Percentiles rank a stretch among this genome's conserved stretches.
Conservation (phyloP, 139 green algal species). For the Chlamydomonas schloesseri region DNA sequence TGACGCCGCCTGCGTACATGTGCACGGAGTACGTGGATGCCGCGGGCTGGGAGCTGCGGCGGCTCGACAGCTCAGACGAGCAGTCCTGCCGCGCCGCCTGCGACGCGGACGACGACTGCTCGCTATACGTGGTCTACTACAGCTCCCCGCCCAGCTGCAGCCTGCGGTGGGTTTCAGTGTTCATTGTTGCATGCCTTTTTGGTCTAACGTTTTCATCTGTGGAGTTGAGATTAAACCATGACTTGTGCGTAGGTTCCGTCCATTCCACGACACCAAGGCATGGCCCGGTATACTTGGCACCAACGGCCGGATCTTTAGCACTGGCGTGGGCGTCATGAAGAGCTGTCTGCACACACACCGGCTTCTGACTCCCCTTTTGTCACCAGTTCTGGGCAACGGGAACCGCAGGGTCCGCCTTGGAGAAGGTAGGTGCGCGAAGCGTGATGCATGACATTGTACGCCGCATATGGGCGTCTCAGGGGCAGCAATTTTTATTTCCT, state of each 20-base stretch:
- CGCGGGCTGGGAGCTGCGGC: neutral
- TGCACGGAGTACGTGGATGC: neutral
- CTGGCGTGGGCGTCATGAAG: no score
- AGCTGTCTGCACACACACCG: neutral
- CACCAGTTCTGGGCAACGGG: neutral
- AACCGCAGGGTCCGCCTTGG: no score
- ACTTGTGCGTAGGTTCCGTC: neutral
- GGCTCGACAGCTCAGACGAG: neutral
- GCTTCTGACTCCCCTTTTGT: neutral
- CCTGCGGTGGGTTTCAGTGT: neutral
- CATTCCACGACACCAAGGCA: neutral
- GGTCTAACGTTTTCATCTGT: no score
- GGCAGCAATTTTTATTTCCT: no score
- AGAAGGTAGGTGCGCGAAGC: no score
- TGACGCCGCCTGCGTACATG: neutral
- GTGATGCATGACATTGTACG: no score
- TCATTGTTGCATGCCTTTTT: neutral
- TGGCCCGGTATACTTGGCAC: neutral
- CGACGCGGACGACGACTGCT: neutral
- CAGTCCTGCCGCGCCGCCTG: neutral
- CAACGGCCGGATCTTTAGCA: neutral
- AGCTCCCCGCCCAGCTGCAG: neutral
- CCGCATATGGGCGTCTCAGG: no score
- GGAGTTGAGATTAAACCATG: no score
- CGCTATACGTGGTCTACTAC: neutral